A percentile compares a stretch with the other conserved stretches of the same genome.
These are phyloP conservation scores for Pseudopithomyces chartarum DNA, from an alignment of 2,329 filamentous ascomycete species.

Conservation along the genomic window DNA sequence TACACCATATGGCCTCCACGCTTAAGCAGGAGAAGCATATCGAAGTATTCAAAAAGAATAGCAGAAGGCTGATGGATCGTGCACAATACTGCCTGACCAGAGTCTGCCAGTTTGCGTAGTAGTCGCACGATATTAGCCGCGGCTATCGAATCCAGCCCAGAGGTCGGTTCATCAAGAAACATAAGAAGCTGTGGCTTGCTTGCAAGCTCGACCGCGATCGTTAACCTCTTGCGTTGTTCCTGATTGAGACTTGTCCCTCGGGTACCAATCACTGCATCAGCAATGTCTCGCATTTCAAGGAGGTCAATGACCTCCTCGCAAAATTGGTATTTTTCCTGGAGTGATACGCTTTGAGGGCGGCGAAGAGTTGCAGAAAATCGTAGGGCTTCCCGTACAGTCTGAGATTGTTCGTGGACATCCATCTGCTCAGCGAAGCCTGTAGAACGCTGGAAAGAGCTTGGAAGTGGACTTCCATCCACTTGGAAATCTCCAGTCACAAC, in stretches of 20 bases:
- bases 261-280: slow-evolving; percentile 66
- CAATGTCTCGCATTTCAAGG: slow-evolving; percentile 67
- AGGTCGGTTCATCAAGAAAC: slow-evolving; percentile 80
- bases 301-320: slow-evolving; percentile 68
- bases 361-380: slow-evolving; percentile 67
- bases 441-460: slow-evolving; percentile 76
- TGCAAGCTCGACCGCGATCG: slow-evolving; percentile 64
- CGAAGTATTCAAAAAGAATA: slow-evolving; percentile 69
- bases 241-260: slow-evolving; percentile 57
- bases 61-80: slow-evolving; percentile 75
- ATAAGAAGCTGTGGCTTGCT: slow-evolving; percentile 73
- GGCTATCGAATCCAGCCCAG: slow-evolving; percentile 71
- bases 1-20: slow-evolving; percentile 68
- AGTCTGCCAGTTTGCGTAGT: slow-evolving; percentile 68
- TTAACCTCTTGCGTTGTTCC: slow-evolving; percentile 71
- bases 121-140: slow-evolving; percentile 70
- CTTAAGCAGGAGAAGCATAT: slow-evolving; percentile 67
- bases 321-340: slow-evolving; percentile 66
- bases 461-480: slow-evolving; percentile 46
- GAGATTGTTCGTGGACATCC: slow-evolving; percentile 66
- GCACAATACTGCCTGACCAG: slow-evolving; percentile 69
- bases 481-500: slow-evolving; percentile 52
- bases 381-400: slow-evolving; percentile 68
- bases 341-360: slow-evolving; percentile 62
- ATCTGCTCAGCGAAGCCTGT: slow-evolving; percentile 77